Evolutionary conservation across 2,329 filamentous ascomycete species (phyloP).

Genomic region (Proliferodiscus dingleyae): DNA sequence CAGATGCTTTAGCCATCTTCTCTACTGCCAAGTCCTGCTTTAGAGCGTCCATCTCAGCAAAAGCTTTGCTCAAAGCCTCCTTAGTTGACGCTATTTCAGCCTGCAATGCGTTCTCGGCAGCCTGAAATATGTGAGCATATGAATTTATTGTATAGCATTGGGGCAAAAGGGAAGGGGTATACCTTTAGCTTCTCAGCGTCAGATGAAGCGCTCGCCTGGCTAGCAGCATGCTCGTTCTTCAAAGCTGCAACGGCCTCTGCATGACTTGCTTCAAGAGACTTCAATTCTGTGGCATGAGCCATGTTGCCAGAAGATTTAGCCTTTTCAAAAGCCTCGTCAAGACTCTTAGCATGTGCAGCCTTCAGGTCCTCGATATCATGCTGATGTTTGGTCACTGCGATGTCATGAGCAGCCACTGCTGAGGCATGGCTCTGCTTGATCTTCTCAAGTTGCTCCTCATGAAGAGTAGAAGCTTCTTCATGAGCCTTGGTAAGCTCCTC

Average conservation of each 20-base stretch:
- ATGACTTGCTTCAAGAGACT: conserved; percentile 50
- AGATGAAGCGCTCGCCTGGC: conserved; percentile 24
- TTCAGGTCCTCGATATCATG: conserved; percentile 50
- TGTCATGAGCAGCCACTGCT: conserved; percentile 32
- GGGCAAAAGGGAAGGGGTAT: conserved; percentile 26
- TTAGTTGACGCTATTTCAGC: conserved; percentile 43
- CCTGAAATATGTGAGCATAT: conserved; percentile 37
- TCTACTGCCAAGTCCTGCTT: conserved; percentile 35
- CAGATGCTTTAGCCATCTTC: conserved; percentile 38
- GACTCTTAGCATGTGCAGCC: conserved; percentile 53
- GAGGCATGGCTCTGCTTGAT: conserved; percentile 26
- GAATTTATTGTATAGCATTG: conserved; percentile 28
- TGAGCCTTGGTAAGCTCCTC: conserved; percentile 31
- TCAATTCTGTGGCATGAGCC: conserved; percentile 45
- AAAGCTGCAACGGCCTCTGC: conserved; percentile 38
- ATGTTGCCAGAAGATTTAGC: conserved; percentile 45
- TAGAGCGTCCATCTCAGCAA: conserved; percentile 26
- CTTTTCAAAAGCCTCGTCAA: conserved; percentile 51
- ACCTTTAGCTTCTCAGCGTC: conserved; percentile 25
- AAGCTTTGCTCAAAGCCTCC: conserved; percentile 27
- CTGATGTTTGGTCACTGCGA: conserved; percentile 49
- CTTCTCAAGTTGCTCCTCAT: conserved; percentile 13
- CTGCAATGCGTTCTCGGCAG: conserved; percentile 36
- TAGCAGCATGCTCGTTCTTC: conserved; percentile 43
- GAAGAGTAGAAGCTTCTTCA: conserved; percentile 4